Conservation (phyloP, 2,329 filamentous ascomycete species). For the Verticillium longisporum region DNA sequence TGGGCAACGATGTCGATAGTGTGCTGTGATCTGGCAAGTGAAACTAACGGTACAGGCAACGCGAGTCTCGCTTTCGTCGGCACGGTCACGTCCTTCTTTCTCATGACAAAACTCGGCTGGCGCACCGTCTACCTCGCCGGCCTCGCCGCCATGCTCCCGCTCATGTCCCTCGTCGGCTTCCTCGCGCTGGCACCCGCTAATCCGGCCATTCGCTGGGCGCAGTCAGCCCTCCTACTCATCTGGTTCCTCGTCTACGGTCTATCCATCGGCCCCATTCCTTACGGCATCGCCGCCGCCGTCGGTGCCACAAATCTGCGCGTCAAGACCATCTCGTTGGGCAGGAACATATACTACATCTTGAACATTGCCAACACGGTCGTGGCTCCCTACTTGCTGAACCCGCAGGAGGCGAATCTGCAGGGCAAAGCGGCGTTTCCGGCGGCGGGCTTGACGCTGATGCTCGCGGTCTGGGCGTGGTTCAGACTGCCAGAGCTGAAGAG, state of each 20-base stretch:
- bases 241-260: slow-evolving; percentile 33
- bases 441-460: slow-evolving; percentile 33
- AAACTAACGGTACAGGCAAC: slow-evolving; percentile 22
- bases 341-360: slow-evolving; percentile 30
- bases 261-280: slow-evolving; percentile 35
- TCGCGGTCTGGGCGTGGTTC: slow-evolving; percentile 32
- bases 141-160: slow-evolving; percentile 23
- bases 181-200: slow-evolving; percentile 35
- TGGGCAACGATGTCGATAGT: background rate
- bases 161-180: slow-evolving; percentile 35
- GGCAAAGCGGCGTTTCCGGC: slow-evolving; percentile 40
- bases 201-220: slow-evolving; percentile 27
- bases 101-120: slow-evolving; percentile 33
- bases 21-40: background rate
- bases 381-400: slow-evolving; percentile 26
- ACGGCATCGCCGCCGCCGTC: slow-evolving; percentile 36
- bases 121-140: slow-evolving; percentile 34
- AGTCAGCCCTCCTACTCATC: slow-evolving; percentile 31
- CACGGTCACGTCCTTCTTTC: slow-evolving; percentile 34
- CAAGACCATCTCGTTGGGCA: slow-evolving; percentile 38
- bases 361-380: slow-evolving; percentile 31
- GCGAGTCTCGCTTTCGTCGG: slow-evolving; percentile 36
- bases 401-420: slow-evolving; percentile 34
- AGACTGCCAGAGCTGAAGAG: slow-evolving; percentile 33
- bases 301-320: slow-evolving; percentile 37